Percentiles rank a stretch among this genome's conserved stretches.
These are phyloP conservation scores for Penicillium steckii DNA, from an alignment of 495 filamentous ascomycete species.

Conservation along the genomic window DNA sequence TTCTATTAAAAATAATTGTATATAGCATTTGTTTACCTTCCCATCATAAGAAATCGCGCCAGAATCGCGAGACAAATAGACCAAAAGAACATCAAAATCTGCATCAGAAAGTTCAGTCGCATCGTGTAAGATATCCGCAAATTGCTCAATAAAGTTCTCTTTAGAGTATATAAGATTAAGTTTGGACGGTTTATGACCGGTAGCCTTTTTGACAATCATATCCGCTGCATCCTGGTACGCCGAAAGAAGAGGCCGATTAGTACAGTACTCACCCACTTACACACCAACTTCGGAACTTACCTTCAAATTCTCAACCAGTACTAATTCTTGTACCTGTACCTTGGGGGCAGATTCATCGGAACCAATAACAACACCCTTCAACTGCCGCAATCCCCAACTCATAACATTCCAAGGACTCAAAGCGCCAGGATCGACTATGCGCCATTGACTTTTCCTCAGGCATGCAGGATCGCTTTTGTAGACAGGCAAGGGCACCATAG, in stretches of 20 bases:
- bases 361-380: constrained; percentile 59
- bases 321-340: constrained; percentile 43
- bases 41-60: constrained; percentile 62
- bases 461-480: constrained; percentile 61
- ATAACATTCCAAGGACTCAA: constrained; percentile 61
- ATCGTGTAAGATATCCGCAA: constrained; percentile 50
- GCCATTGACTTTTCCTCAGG: constrained; percentile 50
- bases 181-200: constrained; percentile 34
- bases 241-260: not conserved
- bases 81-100: constrained; percentile 70
- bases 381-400: constrained; percentile 70
- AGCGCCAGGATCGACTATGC: constrained; percentile 49
- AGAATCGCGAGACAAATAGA: constrained; percentile 70
- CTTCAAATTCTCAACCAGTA: constrained; percentile 54
- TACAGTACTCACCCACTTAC: not conserved
- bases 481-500: constrained; percentile 64
- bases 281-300: constrained; percentile 24
- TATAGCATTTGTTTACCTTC: constrained; percentile 40
- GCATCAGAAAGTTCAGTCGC: constrained; percentile 55
- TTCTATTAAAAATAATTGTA: constrained; percentile 10
- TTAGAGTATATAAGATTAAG: constrained; percentile 68
- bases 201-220: constrained; percentile 43
- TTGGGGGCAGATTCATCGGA: constrained; percentile 31
- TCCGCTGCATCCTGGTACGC: constrained; percentile 40
- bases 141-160: constrained; percentile 59